Percentiles rank a stretch among this genome's conserved stretches.
phyloP scores from a whole-genome alignment of 2,329 filamentous ascomycete genomes.

The Talaromyces amestolkiae region DNA sequence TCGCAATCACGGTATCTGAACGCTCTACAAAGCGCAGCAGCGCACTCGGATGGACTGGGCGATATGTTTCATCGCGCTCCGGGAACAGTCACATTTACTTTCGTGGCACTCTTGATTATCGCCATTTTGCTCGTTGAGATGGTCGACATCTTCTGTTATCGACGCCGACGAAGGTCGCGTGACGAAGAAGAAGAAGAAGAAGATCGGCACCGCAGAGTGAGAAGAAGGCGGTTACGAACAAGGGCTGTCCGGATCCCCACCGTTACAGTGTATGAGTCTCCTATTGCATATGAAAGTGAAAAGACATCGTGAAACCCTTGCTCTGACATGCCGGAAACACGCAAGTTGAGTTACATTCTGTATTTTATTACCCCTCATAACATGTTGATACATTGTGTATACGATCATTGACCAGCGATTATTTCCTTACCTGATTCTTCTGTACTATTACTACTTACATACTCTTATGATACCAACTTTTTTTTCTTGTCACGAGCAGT shows the following conservation, averaged over 20 bases:
- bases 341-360: neutral
- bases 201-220: neutral
- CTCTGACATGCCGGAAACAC: neutral
- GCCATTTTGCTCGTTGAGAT: slow-evolving; percentile 17
- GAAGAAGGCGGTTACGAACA: neutral
- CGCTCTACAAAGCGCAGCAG: neutral
- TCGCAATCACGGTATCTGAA: neutral
- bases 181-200: neutral
- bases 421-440: neutral
- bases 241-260: neutral
- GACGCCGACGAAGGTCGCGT: neutral
- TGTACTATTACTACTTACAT: neutral
- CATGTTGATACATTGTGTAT: neutral
- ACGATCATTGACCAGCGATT: slow-evolving; percentile 8
- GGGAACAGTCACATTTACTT: neutral
- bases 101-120: slow-evolving; percentile 11
- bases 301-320: neutral
- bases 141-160: neutral
- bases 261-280: neutral
- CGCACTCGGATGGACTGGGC: neutral
- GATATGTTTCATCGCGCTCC: slow-evolving; percentile 3
- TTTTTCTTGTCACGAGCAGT: neutral
- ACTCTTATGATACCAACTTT: neutral
- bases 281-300: neutral
- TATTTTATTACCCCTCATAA: neutral